Conservation (phyloP, 163 green algal species). For the Chloromonas sp. region DNA sequence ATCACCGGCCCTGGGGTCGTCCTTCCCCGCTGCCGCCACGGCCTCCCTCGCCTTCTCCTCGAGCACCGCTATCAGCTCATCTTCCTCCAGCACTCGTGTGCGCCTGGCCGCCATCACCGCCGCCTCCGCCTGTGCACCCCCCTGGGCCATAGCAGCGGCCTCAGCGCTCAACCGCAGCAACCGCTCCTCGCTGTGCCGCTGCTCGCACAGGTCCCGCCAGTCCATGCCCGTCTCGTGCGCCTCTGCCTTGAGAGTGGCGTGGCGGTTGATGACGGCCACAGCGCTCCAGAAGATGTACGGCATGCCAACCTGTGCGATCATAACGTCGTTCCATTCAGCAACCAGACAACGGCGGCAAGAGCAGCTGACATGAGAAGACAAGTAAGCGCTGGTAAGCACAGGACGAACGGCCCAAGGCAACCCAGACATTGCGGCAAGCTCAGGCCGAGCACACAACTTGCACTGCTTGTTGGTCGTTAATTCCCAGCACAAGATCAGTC, state of each 20-base stretch:
- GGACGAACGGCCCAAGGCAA: no score
- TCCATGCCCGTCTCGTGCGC: conserved; percentile 13
- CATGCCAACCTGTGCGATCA: not conserved
- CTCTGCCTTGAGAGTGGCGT: conserved; percentile 9
- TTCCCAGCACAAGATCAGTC: no score
- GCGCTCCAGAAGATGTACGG: conserved; percentile 88
- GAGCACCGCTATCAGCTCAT: conserved; percentile 70
- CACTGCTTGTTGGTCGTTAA: no score
- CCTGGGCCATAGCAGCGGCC: no score
- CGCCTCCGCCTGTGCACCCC: not conserved
- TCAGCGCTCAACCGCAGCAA: not conserved
- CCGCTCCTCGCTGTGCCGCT: not conserved
- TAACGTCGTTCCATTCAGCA: no score
- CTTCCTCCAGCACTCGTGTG: conserved; percentile 53
- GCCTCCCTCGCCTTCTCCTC: conserved; percentile 44
- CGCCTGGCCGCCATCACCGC: conserved; percentile 33
- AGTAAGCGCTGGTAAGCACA: no score
- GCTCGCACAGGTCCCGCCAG: conserved; percentile 5
- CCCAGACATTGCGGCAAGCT: no score
- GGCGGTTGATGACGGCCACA: conserved; percentile 48
- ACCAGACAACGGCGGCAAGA: no score
- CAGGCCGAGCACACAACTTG: no score
- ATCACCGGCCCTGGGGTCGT: conserved; percentile 11
- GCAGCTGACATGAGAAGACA: no score
- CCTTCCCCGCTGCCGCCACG: conserved; percentile 10